Base-by-base conservation (phyloP, 305 asterid genomes). In the Fraxinus paxiana region DNA sequence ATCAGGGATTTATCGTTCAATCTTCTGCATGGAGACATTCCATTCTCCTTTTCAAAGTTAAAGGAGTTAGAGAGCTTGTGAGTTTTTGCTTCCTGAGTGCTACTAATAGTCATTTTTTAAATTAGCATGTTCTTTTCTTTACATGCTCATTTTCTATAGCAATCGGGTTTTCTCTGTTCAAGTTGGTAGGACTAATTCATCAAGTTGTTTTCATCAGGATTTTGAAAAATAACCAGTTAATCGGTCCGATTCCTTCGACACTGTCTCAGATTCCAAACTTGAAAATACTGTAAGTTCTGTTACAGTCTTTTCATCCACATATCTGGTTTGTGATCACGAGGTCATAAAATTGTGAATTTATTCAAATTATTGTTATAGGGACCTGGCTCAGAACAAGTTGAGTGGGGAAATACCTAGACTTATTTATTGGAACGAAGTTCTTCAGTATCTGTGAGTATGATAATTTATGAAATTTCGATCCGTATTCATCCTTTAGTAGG, bases 371-470 rank as follows among this genome's bases (percentile, higher is more conserved):
- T 84, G 73, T 26, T 83, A 10, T 75, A 96, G 99, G 84, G 99
- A 96, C 83, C 88, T 96, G 76, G 99, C 99, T 54, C 98, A 93
- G 80, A 96, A 96, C 82, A 90, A 83, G 88, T 81, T 96, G 80
- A 93, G 91, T 80, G 98, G 98, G 46, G 98, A 96, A 90, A 96
- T 96, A 61, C 99, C 98, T 6, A 88, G 98, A 84, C 92, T 94
- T 6, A 76, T 96, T 73, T 96, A 93, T 38, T 96, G 99, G 99
- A 96, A 94, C 61, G 99, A 96, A 90, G 97, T 96, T 82, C 87
- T 96, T 67, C 98, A 93, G 77, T 96, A 92, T 86, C 80, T 96
- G 99, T 96, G 82, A 88, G 99, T 89, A 43, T 2, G 2, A 9
- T 13, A n/a, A 46, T 69, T 46, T 18, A 72, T 75, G 51, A 56